Conservation (phyloP, 2,329 filamentous ascomycete species). For the Ceratocystis cubensis region DNA sequence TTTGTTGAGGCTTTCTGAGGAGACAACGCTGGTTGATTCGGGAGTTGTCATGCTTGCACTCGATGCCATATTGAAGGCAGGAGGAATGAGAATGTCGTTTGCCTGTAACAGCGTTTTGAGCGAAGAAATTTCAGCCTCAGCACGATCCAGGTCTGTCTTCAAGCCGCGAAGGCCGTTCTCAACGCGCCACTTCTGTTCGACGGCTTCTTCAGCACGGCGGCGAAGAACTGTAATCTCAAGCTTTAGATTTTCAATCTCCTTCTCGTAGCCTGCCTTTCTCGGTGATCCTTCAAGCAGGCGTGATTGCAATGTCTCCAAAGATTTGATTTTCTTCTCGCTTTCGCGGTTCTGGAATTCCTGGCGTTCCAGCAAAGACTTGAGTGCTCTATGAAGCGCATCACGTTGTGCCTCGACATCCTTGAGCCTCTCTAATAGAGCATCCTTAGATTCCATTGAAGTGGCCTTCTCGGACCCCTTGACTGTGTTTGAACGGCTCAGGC, state of each 20-base stretch:
- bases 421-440: conserved; percentile 62
- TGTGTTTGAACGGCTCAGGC: conserved; percentile 47
- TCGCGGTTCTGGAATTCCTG: conserved; percentile 76
- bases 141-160: conserved; percentile 93
- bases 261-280: conserved; percentile 66
- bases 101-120: conserved; percentile 66
- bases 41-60: conserved; percentile 16
- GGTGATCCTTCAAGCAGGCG: conserved; percentile 57
- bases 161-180: conserved; percentile 79
- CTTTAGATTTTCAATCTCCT: conserved; percentile 65
- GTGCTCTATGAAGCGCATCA: conserved; percentile 76
- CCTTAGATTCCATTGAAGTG: conserved; percentile 42
- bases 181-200: conserved; percentile 92
- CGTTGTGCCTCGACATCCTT: conserved; percentile 91
- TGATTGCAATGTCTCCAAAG: conserved; percentile 67
- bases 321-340: conserved; percentile 65
- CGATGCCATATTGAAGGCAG: conserved; percentile 39
- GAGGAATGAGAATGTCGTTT: conserved; percentile 66
- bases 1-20: conserved; percentile 58
- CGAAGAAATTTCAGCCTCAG: conserved; percentile 83
- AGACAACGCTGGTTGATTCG: conserved; percentile 33
- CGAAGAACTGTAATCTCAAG: conserved; percentile 76
- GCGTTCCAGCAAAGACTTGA: conserved; percentile 73
- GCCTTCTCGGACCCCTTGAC: conserved; percentile 33
- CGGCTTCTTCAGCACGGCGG: conserved; percentile 77